These are phyloP conservation scores for Flaveria ramosissima DNA, from an alignment of 129 eudicot genomes.

Conservation along the genomic window DNA sequence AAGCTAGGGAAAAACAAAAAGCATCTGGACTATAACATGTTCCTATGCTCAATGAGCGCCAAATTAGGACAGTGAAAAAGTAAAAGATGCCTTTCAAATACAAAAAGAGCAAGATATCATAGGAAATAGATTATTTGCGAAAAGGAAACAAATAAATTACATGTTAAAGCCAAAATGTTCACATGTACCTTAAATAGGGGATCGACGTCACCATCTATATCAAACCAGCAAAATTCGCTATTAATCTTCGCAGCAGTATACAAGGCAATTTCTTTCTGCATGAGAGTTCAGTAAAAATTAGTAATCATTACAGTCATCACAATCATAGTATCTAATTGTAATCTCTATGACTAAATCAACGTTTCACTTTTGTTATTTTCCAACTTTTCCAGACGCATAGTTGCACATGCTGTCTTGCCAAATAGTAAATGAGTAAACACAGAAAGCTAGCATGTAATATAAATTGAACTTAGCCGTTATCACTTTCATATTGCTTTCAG, in stretches of 20 bases:
- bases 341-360: not conserved
- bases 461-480: not conserved
- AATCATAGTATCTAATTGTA: not conserved
- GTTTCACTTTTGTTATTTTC: not conserved
- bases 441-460: conserved; percentile 8
- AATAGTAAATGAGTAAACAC: conserved; percentile 3
- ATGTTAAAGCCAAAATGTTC: conserved; percentile 16
- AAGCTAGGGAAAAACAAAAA: not conserved
- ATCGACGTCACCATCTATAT: conserved; percentile 87
- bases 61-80: not conserved
- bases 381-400: conserved; percentile 1
- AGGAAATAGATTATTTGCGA: not conserved
- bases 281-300: conserved; percentile 15
- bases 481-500: conserved; percentile 16
- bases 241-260: conserved; percentile 90
- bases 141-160: conserved; percentile 9
- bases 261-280: conserved; percentile 96
- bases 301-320: conserved; percentile 13
- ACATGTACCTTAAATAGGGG: conserved; percentile 85
- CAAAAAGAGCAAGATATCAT: not conserved
- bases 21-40: conserved; percentile 1
- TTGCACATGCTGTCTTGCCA: conserved; percentile 10
- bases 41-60: not conserved
- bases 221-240: conserved; percentile 94
- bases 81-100: conserved; percentile 12